Evolutionary conservation across 2,329 filamentous ascomycete species (phyloP), one percentile per base, ranked within the genome.

Genomic region (Exophiala xenobiotica): DNA sequence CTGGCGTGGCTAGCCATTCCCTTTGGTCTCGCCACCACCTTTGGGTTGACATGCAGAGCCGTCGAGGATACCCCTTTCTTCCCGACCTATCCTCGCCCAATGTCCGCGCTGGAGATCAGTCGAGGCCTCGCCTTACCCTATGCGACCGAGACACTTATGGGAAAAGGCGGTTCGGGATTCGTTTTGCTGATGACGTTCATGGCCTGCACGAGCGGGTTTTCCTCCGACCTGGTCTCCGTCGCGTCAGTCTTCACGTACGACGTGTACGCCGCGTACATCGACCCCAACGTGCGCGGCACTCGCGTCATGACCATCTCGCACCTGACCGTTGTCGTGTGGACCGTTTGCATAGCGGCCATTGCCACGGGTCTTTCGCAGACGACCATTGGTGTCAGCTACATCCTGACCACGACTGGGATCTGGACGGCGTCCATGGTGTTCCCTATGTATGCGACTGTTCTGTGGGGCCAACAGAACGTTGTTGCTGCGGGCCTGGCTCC

Each of bases 121-220:
- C 88, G 88, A 3, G 90, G 90, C 2, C 76, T 96, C 6, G 90
- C 92, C 0, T 77, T 95, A 0, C 90, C 90, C 0, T 90, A 90
- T 51, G 89, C 88, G 1, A 87, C 90, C 0, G 87, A 93, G 3
- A 88, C 87, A 1, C 70, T 96, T 5, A 78, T 95, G 6, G 90
- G 90, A 1, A 84, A 83, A 59, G 87, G 88, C 2, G 90, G 90
- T 40, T 90, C 89, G 1, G 81, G 83, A 1, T 87, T 82, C 0
- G 89, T 88, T 0, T 78, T 93, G 1, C 72, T 95, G 7, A 83
- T 95, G 57, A 78, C 95, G 46, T 93, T 95, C 74, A 89, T 95
- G 83, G 90, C 90, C 19, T 89, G 95, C 18, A 95, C 90, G 0
- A 88, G 83, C 1, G 87, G 89, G 0, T 86, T 87, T 58, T 90